phyloP scores from a whole-genome alignment of 148 eudicot genomes.

The Rhododendron williamsianum region DNA sequence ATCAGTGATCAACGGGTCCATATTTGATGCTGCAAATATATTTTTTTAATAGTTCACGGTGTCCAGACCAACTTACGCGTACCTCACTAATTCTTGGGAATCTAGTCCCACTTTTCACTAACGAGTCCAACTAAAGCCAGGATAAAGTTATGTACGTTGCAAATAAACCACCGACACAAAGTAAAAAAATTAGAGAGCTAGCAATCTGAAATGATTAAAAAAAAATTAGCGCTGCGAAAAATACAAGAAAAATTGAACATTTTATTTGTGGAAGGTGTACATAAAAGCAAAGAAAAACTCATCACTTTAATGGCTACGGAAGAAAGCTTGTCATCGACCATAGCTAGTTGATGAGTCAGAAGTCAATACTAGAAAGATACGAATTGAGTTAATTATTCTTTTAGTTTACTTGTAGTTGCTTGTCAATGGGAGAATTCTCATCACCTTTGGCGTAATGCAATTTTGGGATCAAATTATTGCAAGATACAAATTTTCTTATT shows the following conservation, averaged over 20 bases:
- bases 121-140: no score
- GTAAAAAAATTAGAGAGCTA: neutral
- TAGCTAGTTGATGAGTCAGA: slow-evolving; percentile 6
- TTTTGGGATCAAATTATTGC: no score
- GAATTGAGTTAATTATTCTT: neutral
- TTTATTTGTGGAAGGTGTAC: neutral
- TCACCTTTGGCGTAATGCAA: no score
- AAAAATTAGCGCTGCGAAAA: neutral
- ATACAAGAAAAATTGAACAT: neutral
- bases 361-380: neutral
- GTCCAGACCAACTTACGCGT: no score
- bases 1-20: neutral
- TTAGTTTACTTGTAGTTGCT: neutral
- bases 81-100: no score
- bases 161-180: neutral
- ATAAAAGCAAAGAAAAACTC: neutral
- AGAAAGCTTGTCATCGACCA: neutral
- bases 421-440: neutral
- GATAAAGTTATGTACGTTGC: neutral
- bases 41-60: no score
- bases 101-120: no score
- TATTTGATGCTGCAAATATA: neutral
- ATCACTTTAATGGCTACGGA: neutral
- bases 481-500: no score
- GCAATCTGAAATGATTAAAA: no score